Evolutionary conservation across 495 filamentous ascomycete species (phyloP).

Genomic region (Penicillium coffeae): DNA sequence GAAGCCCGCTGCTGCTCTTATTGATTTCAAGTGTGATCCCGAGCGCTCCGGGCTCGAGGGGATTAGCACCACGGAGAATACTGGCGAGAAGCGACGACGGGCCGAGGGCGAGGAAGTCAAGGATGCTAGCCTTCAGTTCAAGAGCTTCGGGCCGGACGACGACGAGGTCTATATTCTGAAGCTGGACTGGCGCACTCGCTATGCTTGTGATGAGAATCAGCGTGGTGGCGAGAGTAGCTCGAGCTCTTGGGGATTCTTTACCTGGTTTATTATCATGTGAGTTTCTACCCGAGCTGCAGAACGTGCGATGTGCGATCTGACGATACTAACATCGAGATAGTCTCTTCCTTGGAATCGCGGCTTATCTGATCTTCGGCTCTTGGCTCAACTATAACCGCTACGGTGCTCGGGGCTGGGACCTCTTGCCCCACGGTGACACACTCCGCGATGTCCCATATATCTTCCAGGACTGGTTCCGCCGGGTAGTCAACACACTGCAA

Average conservation of each 20-base stretch:
- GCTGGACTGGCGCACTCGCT: constrained; percentile 80
- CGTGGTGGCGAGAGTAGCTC: constrained; percentile 42
- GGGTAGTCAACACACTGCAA: constrained; percentile 78
- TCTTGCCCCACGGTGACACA: constrained; percentile 88
- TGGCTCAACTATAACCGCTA: constrained; percentile 99
- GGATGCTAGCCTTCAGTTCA: constrained; percentile 62
- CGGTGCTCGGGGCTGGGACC: constrained; percentile 90
- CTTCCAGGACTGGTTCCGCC: constrained; percentile 77
- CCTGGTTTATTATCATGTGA: constrained; percentile 95
- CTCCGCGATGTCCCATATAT: constrained; percentile 91
- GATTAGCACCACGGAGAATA: constrained; percentile 36
- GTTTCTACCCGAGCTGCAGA: constrained; percentile 25
- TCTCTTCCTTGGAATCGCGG: constrained; percentile 75
- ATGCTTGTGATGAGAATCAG: constrained; percentile 66
- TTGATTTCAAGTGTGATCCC: constrained; percentile 80
- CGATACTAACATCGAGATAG: constrained; percentile 26
- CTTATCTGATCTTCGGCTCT: constrained; percentile 96
- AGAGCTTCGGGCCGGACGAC: constrained; percentile 58
- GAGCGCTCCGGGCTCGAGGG: constrained; percentile 67
- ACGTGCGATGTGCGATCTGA: not conserved
- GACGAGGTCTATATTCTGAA: constrained; percentile 54
- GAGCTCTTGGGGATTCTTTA: constrained; percentile 85
- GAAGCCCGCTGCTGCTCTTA: constrained; percentile 61
- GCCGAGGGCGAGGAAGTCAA: constrained; percentile 24
- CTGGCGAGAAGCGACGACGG: constrained; percentile 25